Evolutionary conservation across 192 early-diverging fungal genomes (phyloP).

Genomic region (Linnemannia zychae): DNA sequence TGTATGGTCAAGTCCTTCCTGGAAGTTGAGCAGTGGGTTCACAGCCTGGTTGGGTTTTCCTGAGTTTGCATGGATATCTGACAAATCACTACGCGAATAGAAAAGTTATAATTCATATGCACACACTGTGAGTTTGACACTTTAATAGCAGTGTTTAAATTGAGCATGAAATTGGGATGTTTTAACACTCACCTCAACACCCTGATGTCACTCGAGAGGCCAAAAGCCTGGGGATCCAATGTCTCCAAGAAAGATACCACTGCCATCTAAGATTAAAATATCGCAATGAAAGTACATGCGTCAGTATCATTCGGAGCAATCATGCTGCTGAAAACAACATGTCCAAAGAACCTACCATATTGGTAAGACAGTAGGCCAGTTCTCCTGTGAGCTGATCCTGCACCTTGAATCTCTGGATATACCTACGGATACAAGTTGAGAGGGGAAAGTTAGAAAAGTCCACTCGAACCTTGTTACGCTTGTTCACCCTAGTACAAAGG

Average conservation of each 20-base stretch:
- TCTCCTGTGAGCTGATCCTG: constrained; percentile 55
- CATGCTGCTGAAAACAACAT: background rate
- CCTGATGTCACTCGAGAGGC: constrained; percentile 59
- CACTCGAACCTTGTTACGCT: background rate
- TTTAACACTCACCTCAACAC: constrained; percentile 54
- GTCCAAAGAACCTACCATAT: constrained; percentile 49
- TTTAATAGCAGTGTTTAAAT: background rate
- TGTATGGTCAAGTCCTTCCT: constrained; percentile 43
- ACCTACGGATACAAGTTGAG: constrained; percentile 7
- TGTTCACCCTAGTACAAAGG: background rate
- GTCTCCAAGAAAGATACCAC: constrained; percentile 63
- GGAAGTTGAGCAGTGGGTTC: constrained; percentile 21
- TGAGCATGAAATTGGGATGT: background rate
- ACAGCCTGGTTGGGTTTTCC: background rate
- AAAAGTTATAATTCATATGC: background rate
- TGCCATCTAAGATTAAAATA: constrained; percentile 51
- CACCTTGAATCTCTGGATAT: constrained; percentile 63
- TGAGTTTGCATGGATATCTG: constrained; percentile 30
- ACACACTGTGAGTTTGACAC: constrained; percentile 35
- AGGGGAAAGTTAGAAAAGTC: background rate
- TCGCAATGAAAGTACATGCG: background rate
- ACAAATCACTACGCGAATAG: constrained; percentile 32
- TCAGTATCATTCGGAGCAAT: background rate
- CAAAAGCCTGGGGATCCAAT: constrained; percentile 59
- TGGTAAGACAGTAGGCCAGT: constrained; percentile 65